A percentile compares a stretch with the other conserved stretches of the same genome.
These are phyloP conservation scores for Cytospora leucostoma DNA, from an alignment of 2,329 filamentous ascomycete genomes.

Conservation along the genomic window DNA sequence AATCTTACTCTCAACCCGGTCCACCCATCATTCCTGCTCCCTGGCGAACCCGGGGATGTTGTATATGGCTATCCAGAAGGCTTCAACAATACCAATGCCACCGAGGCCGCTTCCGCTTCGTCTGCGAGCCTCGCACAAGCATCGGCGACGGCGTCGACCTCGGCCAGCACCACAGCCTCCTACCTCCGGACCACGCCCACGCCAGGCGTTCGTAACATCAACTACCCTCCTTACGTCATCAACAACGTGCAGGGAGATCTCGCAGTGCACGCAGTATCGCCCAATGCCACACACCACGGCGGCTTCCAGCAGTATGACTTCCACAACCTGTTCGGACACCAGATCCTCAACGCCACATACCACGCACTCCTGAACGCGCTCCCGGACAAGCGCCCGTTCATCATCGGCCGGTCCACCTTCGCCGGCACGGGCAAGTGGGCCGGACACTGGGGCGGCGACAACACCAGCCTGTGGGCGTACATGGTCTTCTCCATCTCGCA, in stretches of 20 bases:
- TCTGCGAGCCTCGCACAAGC: slow-evolving; percentile 47
- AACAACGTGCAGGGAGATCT: slow-evolving; percentile 74
- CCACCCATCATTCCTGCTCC: slow-evolving; percentile 65
- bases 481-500: slow-evolving; percentile 79
- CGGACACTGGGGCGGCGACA: slow-evolving; percentile 83
- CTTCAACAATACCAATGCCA: slow-evolving; percentile 68
- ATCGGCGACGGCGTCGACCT: slow-evolving; percentile 28
- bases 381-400: slow-evolving; percentile 73
- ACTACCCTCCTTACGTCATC: slow-evolving; percentile 75
- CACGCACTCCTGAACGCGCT: slow-evolving; percentile 65
- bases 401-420: slow-evolving; percentile 80
- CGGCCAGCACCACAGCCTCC: slow-evolving; percentile 40
- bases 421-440: slow-evolving; percentile 73
- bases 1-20: slow-evolving; percentile 68
- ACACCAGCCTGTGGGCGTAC: slow-evolving; percentile 68
- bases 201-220: slow-evolving; percentile 64
- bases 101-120: slow-evolving; percentile 63
- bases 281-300: slow-evolving; percentile 76
- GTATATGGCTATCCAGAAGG: slow-evolving; percentile 66
- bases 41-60: slow-evolving; percentile 63
- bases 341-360: slow-evolving; percentile 77
- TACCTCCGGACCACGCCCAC: slow-evolving; percentile 64
- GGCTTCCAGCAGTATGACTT: slow-evolving; percentile 72
- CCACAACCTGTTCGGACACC: slow-evolving; percentile 77
- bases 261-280: slow-evolving; percentile 70